Percentiles rank a stretch among this genome's conserved stretches.
These are phyloP conservation scores for Blakeslea trispora DNA, from an alignment of 371 early-diverging fungal species.

Conservation along the genomic window DNA sequence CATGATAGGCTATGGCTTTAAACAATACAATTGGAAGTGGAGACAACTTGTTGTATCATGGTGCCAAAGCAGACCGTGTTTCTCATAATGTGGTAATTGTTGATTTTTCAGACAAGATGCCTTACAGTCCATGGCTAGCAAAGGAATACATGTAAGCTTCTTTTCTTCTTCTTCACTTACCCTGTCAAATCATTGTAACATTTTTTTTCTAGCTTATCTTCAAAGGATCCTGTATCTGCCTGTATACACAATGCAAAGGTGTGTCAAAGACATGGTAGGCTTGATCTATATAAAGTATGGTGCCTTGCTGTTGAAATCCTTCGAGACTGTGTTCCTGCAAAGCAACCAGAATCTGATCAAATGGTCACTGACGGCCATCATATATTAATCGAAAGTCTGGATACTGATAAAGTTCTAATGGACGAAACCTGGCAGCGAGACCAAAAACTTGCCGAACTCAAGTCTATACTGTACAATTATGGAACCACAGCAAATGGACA, in stretches of 20 bases:
- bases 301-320: conserved; percentile 67
- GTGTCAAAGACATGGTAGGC: conserved; percentile 49
- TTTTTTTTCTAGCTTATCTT: conserved; percentile 52
- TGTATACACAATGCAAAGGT: conserved; percentile 68
- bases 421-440: conserved; percentile 27
- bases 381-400: conserved; percentile 12
- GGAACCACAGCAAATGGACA: neutral
- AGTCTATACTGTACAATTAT: conserved; percentile 10
- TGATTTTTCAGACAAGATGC: conserved; percentile 53
- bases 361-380: conserved; percentile 21
- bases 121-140: conserved; percentile 57
- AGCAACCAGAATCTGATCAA: conserved; percentile 26
- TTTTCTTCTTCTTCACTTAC: conserved; percentile 1
- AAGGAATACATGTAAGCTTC: conserved; percentile 52
- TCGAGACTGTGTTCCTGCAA: conserved; percentile 44
- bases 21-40: conserved; percentile 33
- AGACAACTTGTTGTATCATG: conserved; percentile 41
- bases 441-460: conserved; percentile 23
- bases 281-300: conserved; percentile 73
- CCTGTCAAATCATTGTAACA: neutral
- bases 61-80: conserved; percentile 43
- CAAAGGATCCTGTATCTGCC: conserved; percentile 55
- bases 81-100: conserved; percentile 45
- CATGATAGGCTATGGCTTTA: conserved; percentile 33
- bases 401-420: conserved; percentile 3